Evolutionary conservation across 2,329 filamentous ascomycete species (phyloP), one percentile per base, ranked within the genome.

Genomic region (Tolypocladium nubicola): DNA sequence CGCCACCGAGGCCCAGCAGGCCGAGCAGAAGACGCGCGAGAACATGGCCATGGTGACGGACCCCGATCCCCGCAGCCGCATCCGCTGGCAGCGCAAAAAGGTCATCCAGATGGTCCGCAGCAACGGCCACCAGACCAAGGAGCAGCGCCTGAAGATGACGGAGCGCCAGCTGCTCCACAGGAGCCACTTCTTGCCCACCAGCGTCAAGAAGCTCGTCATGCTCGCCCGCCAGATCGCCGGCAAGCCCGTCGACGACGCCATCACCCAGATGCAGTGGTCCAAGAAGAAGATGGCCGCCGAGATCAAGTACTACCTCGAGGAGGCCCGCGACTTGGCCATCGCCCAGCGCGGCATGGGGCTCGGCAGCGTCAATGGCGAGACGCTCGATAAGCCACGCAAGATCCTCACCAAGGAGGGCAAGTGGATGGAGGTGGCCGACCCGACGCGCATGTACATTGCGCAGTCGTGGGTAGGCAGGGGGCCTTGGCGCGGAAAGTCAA

Each of bases 221-320:
- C 76, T 99, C 54, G 86, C 93, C 30, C 84, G 88, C 57, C 94
- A 97, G 75, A 94, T 99, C 67, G 81, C 85, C 2, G 94, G 94
- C 63, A 97, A 97, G 81, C 86, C 87, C n/a, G 79, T 99, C 60
- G 90, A 95, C 58, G 92, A 99, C 40, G 94, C 94, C 16, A 89
- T 97, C 63, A 75, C 89, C 56, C 94, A 99, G 79, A 96, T 99
- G 90, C 84, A 87, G 57, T 97, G 93, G 76, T 93, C 87, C 71
- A 90, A 90, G 78, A 99, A 99, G 83, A 93, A 91, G 76, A 88
- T 88, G 61, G 89, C 93, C 8, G 78, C 83, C 63, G 90, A 96
- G 67, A 84, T 97, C 35, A 77, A 82, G 64, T 86, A 84, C 67
- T 89, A 94, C 68, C 77, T 99, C 21, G 84, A 94, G 68, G 81